Evolutionary conservation across 495 filamentous ascomycete genomes (phyloP).

Genomic region (Penicillium canescens): DNA sequence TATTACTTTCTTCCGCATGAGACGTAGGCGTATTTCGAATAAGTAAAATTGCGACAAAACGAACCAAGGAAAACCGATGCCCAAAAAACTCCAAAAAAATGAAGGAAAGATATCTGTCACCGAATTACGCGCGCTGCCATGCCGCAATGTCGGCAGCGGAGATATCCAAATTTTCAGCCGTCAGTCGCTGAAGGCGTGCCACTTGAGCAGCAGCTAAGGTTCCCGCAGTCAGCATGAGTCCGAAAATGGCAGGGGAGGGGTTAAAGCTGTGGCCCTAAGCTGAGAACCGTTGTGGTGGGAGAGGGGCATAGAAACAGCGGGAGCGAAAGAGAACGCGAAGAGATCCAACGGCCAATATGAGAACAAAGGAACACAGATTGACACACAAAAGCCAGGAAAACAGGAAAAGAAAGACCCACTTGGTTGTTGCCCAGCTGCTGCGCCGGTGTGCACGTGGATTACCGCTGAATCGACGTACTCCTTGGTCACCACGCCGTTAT

Average conservation of each 20-base stretch:
- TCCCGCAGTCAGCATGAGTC: slow-evolving; percentile 15
- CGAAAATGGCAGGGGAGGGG: slow-evolving; percentile 5
- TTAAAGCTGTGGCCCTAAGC: neutral
- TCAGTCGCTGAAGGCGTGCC: slow-evolving; percentile 29
- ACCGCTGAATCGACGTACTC: slow-evolving; percentile 36
- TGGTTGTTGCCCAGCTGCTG: slow-evolving; percentile 30
- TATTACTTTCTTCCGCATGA: no score
- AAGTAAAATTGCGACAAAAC: no score
- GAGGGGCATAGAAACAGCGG: neutral
- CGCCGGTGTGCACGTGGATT: slow-evolving; percentile 34
- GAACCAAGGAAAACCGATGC: neutral
- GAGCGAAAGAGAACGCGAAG: neutral
- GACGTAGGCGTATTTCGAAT: no score
- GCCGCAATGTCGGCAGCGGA: slow-evolving; percentile 33
- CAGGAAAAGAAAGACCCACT: slow-evolving; percentile 27
- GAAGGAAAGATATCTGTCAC: neutral
- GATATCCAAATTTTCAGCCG: slow-evolving; percentile 40
- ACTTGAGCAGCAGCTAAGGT: slow-evolving; percentile 30
- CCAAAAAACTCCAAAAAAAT: slow-evolving; percentile 16
- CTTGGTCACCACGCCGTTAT: slow-evolving; percentile 32
- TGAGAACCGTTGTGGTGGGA: neutral
- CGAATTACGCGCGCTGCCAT: slow-evolving; percentile 35
- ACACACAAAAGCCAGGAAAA: neutral
- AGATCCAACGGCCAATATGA: neutral
- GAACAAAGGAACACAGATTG: neutral